phyloP scores from a whole-genome alignment of 2,329 filamentous ascomycete species.

The Paracoccidioides lutzii region DNA sequence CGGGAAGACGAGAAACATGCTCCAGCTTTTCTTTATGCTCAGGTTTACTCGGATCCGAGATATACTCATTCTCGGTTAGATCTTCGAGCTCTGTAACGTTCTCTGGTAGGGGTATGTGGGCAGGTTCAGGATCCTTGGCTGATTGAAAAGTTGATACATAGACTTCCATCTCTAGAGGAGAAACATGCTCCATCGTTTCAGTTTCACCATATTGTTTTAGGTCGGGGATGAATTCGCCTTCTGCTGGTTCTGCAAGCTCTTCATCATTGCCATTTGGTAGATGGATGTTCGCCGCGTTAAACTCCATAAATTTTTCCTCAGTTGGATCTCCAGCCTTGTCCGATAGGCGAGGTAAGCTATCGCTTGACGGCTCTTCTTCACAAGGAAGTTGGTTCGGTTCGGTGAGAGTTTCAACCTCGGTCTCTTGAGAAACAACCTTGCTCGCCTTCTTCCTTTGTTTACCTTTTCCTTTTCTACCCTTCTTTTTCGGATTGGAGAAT shows the following conservation, averaged over 20 bases:
- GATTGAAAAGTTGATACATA: too few relatives aligned
- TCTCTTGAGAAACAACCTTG: background rate
- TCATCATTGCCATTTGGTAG: background rate
- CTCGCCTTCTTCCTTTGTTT: background rate
- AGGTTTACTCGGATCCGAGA: too few relatives aligned
- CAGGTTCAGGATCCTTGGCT: too few relatives aligned
- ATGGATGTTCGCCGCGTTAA: background rate
- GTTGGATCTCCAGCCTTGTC: background rate
- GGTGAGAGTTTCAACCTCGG: background rate
- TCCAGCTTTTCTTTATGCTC: too few relatives aligned
- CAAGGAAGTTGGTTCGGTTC: constrained; percentile 12
- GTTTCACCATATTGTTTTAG: background rate
- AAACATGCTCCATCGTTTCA: background rate
- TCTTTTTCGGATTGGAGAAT: background rate
- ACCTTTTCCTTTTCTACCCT: constrained; percentile 2
- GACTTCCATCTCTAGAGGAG: background rate
- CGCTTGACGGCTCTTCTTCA: constrained; percentile 6
- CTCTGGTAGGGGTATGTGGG: too few relatives aligned
- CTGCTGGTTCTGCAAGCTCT: background rate
- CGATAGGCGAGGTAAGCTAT: background rate
- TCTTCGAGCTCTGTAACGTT: too few relatives aligned
- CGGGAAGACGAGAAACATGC: too few relatives aligned
- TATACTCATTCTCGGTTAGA: too few relatives aligned
- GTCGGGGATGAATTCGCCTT: background rate
- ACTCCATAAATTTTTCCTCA: background rate